Evolutionary conservation across 2,329 filamentous ascomycete genomes (phyloP), one percentile per base, ranked within the genome.

Genomic region (Setomelanomma holmii): DNA sequence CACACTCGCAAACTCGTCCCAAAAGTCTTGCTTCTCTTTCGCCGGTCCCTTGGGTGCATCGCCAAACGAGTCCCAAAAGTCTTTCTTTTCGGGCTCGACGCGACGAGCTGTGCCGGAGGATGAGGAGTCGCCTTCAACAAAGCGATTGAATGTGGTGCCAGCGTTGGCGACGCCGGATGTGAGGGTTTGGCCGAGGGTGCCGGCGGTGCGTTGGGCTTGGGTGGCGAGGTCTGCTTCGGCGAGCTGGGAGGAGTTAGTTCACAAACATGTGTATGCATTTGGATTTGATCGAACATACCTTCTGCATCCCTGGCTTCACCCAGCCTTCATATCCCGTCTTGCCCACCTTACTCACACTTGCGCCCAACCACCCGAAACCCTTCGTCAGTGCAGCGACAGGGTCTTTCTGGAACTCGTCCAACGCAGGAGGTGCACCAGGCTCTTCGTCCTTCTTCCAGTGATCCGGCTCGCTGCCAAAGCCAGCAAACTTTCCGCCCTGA

Each of bases 311-410:
- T 8, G 95, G 95, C 76, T 96, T 92, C 47, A 99, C 91, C 77
- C 91, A 97, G 27, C 89, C 86, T 62, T 95, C 89, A 73, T 97
- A 96, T 20, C 97, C 89, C 14, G 86, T 90, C 80, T 96, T 96
- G 33, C 93, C 95, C 60, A 90, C 90, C 81, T 95, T 96, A 21
- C 87, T 87, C 36, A 98, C 91, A 11, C 91, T 92, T 27, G 86
- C 89, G 16, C 91, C 85, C 69, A 98, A 91, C 92, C 95, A 98
- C 7, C 93, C 93, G 67, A 98, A 96, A 0, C 93, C 90, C 76
- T 96, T 97, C 22, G 87, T 91, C 64, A 99, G 76, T 14, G 93
- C 92, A 1, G 86, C 93, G 57, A 98, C 81, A 0, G 95, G 93
- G 72, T 99, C 95, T 71, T 88, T 90, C 75, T 96, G 91, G 69